These are phyloP conservation scores for Triangularia setosa DNA, from an alignment of 2,329 filamentous ascomycete genomes.

Conservation along the genomic window DNA sequence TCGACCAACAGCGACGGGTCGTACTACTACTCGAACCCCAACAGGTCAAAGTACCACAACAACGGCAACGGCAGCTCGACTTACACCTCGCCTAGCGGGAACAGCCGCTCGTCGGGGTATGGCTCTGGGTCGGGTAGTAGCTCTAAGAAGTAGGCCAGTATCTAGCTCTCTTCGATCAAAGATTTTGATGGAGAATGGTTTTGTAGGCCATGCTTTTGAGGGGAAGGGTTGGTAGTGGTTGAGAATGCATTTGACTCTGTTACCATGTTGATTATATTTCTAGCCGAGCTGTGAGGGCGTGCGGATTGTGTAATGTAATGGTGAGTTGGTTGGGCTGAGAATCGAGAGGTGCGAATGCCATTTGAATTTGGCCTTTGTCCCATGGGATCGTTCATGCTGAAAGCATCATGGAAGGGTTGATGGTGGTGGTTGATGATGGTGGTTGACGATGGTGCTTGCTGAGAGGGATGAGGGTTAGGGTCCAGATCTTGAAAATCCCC, in stretches of 20 bases:
- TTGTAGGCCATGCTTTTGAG: neutral
- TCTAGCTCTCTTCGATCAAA: neutral
- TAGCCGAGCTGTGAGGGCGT: too few relatives aligned
- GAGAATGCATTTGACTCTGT: neutral
- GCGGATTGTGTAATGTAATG: too few relatives aligned
- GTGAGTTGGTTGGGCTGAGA: too few relatives aligned
- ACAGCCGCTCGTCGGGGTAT: slow-evolving; percentile 14
- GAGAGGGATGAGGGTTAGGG: too few relatives aligned
- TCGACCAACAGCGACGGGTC: slow-evolving; percentile 48
- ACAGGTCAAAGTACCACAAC: slow-evolving; percentile 67
- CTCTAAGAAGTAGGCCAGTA: neutral
- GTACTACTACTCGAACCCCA: slow-evolving; percentile 70
- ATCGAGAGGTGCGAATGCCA: too few relatives aligned
- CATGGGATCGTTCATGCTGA: too few relatives aligned
- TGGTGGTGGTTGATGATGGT: too few relatives aligned
- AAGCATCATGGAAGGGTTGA: too few relatives aligned
- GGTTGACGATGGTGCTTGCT: too few relatives aligned
- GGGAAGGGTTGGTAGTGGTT: neutral
- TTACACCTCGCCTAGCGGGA: slow-evolving; percentile 56
- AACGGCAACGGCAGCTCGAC: slow-evolving; percentile 52
- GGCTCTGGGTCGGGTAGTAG: slow-evolving; percentile 12
- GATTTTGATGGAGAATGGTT: too few relatives aligned
- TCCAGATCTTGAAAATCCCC: neutral
- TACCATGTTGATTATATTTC: neutral
- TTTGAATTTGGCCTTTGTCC: too few relatives aligned